These are phyloP conservation scores for Exobasidium rhododendri DNA, from an alignment of 1,284 basidiomycete genomes.

Conservation along the genomic window DNA sequence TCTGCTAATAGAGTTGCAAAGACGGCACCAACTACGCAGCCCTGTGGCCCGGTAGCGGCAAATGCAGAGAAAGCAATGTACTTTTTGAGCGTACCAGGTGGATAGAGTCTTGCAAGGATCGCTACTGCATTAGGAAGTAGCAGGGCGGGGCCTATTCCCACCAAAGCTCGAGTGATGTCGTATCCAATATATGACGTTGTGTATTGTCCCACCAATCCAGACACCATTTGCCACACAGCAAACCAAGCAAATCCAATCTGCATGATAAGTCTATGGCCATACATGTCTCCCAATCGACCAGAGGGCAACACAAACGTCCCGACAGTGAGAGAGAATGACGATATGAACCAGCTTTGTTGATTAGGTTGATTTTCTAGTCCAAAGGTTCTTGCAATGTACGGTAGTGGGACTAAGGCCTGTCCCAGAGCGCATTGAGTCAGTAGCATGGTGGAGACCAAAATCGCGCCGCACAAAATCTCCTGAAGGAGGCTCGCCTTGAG, in stretches of 20 bases:
- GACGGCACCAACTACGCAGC: constrained; percentile 34
- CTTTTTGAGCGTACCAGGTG: constrained; percentile 9
- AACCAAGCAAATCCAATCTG: constrained; percentile 31
- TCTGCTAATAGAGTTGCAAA: constrained; percentile 26
- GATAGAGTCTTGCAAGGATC: constrained; percentile 30
- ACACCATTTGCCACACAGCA: constrained; percentile 25
- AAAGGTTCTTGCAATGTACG: constrained; percentile 24
- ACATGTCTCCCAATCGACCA: constrained; percentile 35
- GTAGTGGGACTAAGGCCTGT: constrained; percentile 23
- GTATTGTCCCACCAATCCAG: constrained; percentile 27
- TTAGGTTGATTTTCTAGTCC: constrained; percentile 17
- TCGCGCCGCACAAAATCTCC: too few relatives aligned
- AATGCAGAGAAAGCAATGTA: constrained; percentile 32
- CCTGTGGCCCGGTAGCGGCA: constrained; percentile 37
- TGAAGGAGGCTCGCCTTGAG: too few relatives aligned
- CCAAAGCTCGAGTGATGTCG: constrained; percentile 38
- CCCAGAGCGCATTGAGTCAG: constrained; percentile 31
- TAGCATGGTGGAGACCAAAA: constrained; percentile 27
- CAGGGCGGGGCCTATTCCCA: constrained; percentile 35
- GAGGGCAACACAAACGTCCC: constrained; percentile 43
- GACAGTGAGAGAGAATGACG: constrained; percentile 35
- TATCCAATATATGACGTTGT: constrained; percentile 33
- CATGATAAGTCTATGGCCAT: constrained; percentile 32
- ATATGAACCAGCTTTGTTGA: constrained; percentile 36
- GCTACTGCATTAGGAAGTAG: constrained; percentile 38